phyloP scores from a whole-genome alignment of 192 early-diverging fungal genomes.

The Backusella australiensis region DNA sequence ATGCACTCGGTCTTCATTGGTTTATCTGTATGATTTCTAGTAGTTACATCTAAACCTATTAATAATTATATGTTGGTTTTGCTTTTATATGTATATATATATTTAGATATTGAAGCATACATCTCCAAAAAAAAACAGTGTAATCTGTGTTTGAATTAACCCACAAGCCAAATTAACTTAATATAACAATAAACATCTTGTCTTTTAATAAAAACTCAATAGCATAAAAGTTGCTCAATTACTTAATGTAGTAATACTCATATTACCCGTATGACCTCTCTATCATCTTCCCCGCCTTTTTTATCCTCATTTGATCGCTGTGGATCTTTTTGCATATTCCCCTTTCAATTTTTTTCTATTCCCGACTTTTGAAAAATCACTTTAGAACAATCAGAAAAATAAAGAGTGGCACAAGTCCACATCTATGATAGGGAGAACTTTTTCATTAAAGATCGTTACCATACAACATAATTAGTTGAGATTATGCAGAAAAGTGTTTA shows the following conservation, averaged over 20 bases:
- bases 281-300: not conserved
- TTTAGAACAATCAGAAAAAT: not conserved
- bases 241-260: not conserved
- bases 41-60: not conserved
- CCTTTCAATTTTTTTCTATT: not conserved
- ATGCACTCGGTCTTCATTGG: not conserved
- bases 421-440: not conserved
- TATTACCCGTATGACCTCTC: not conserved
- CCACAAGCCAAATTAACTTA: not conserved
- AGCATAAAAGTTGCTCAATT: not conserved
- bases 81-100: not conserved
- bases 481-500: too few relatives aligned
- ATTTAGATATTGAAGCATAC: not conserved
- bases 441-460: not conserved
- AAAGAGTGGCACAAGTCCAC: not conserved
- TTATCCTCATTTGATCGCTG: not conserved
- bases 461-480: too few relatives aligned
- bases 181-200: not conserved
- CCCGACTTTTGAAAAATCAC: not conserved
- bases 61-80: not conserved
- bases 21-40: not conserved
- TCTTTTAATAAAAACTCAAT: not conserved
- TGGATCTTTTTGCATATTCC: not conserved
- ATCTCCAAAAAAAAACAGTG: not conserved
- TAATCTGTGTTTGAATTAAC: not conserved